A percentile compares a stretch with the other conserved stretches of the same genome.
phyloP scores from a whole-genome alignment of 1,139 yeast species.

The Protomyces inundatus region DNA sequence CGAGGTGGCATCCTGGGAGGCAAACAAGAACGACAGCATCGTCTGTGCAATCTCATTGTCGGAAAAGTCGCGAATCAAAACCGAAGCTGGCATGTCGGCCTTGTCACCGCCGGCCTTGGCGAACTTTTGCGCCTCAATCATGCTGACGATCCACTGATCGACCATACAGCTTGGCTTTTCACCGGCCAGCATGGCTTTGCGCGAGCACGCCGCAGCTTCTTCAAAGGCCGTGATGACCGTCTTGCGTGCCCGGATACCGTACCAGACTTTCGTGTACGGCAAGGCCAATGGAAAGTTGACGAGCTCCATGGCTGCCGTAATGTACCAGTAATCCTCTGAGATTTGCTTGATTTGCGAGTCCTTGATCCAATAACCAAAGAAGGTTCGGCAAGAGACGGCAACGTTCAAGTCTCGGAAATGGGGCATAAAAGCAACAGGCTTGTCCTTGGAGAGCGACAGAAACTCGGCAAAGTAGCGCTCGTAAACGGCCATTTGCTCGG shows the following conservation, averaged over 20 bases:
- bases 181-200: conserved; percentile 68
- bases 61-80: conserved; percentile 73
- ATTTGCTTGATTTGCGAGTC: conserved; percentile 80
- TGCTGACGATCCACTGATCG: conserved; percentile 89
- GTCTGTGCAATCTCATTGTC: conserved; percentile 93
- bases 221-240: conserved; percentile 89
- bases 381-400: conserved; percentile 84
- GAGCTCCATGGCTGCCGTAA: conserved; percentile 92
- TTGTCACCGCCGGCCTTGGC: conserved; percentile 41
- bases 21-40: conserved; percentile 89
- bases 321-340: conserved; percentile 84
- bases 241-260: conserved; percentile 89
- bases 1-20: conserved; percentile 96
- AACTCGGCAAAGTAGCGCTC: conserved; percentile 70
- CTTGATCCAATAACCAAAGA: conserved; percentile 91
- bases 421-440: conserved; percentile 74
- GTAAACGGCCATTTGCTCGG: conserved; percentile 76
- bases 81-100: conserved; percentile 44
- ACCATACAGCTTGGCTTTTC: conserved; percentile 80
- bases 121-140: conserved; percentile 67
- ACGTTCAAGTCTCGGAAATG: conserved; percentile 94
- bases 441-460: conserved; percentile 50
- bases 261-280: conserved; percentile 97
- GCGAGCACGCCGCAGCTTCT: conserved; percentile 79
- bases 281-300: conserved; percentile 95